Evolutionary conservation across 805 yeast genomes (phyloP).

Genomic region (Candida multigemmis): DNA sequence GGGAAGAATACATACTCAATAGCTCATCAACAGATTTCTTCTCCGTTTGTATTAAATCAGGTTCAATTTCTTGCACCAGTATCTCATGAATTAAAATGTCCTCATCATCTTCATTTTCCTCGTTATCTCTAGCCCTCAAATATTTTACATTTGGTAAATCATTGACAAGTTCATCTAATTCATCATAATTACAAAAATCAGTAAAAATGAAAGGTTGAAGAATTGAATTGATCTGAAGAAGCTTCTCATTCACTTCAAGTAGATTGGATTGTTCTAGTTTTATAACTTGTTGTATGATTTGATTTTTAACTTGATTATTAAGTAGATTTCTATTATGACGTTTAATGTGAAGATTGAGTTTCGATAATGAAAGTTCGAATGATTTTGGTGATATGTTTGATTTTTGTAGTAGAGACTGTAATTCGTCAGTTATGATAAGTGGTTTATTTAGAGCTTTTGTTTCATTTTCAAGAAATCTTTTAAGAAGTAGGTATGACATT

Average conservation of each 20-base stretch:
- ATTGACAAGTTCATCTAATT: constrained; percentile 13
- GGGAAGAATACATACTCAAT: too few relatives aligned
- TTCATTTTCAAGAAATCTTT: constrained; percentile 23
- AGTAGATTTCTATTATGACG: constrained; percentile 19
- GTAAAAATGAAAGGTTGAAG: constrained; percentile 20
- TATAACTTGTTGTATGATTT: constrained; percentile 25
- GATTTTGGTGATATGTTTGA: not conserved
- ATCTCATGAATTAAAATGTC: constrained; percentile 4
- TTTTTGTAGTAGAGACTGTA: constrained; percentile 4
- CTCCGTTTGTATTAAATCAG: too few relatives aligned
- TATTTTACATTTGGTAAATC: constrained; percentile 27
- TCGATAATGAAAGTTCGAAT: constrained; percentile 2
- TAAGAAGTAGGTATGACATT: constrained; percentile 22
- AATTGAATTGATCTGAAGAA: constrained; percentile 10
- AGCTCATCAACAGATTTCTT: too few relatives aligned
- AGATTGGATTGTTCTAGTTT: constrained; percentile 22
- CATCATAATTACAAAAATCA: constrained; percentile 9
- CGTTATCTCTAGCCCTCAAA: constrained; percentile 9
- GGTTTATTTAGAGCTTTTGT: constrained; percentile 19
- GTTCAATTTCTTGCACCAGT: not conserved
- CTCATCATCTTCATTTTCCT: constrained; percentile 3
- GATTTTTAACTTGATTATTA: constrained; percentile 21
- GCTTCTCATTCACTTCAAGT: constrained; percentile 15
- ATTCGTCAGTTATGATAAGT: constrained; percentile 9
- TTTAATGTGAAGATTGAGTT: constrained; percentile 7